These are phyloP conservation scores for Sugiyamaella lignohabitans DNA, from an alignment of 805 yeast species.

Conservation along the genomic window DNA sequence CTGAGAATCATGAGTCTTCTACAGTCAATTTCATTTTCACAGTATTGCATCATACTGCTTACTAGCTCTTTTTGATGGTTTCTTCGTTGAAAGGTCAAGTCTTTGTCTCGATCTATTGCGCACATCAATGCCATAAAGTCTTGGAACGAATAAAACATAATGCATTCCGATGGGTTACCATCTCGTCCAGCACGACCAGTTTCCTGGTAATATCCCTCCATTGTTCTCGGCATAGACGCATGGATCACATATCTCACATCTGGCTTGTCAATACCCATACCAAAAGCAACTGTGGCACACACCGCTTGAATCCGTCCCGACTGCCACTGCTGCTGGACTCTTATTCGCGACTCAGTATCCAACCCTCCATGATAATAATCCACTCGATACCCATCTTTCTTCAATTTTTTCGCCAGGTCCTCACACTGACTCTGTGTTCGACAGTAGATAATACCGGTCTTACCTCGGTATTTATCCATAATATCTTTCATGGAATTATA, in stretches of 20 bases:
- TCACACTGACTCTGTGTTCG: conserved; percentile 88
- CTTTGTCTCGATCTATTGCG: conserved; percentile 71
- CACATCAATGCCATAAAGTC: conserved; percentile 74
- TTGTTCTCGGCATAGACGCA: conserved; percentile 75
- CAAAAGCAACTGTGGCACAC: conserved; percentile 97
- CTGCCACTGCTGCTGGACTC: conserved; percentile 83
- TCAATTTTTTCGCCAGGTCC: conserved; percentile 58
- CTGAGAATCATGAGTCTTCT: conserved; percentile 82
- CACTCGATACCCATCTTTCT: conserved; percentile 52
- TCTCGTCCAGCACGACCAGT: conserved; percentile 99
- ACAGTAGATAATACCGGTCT: conserved; percentile 88
- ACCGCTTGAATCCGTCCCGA: conserved; percentile 61
- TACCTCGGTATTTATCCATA: conserved; percentile 42
- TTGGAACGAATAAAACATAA: conserved; percentile 69
- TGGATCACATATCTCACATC: conserved; percentile 92
- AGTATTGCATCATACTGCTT: conserved; percentile 79
- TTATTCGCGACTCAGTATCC: conserved; percentile 63
- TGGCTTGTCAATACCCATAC: conserved; percentile 98
- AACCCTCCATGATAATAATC: conserved; percentile 94
- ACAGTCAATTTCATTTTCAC: conserved; percentile 88
- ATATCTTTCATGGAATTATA: conserved; percentile 57
- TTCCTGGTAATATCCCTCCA: conserved; percentile 97
- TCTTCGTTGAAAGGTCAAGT: conserved; percentile 53
- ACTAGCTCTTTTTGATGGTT: conserved; percentile 74
- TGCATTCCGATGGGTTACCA: conserved; percentile 74